Percentiles rank a stretch among this genome's conserved stretches.
Evolutionary conservation across 176 grass and related monocot genomes (phyloP).

Genomic region (Hsuehochloa calcarea): DNA sequence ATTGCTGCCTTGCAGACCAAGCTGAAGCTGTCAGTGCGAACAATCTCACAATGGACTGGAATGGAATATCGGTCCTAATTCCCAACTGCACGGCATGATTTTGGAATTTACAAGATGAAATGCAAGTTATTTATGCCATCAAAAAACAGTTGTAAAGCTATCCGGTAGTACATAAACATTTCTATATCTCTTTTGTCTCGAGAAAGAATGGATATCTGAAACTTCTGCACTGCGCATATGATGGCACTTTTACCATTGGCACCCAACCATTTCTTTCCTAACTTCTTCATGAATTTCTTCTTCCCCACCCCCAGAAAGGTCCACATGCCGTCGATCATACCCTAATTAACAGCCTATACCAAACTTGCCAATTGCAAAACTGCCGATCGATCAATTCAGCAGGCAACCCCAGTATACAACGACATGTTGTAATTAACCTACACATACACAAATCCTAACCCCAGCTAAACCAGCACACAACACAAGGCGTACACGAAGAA

Average conservation of each 20-base stretch:
- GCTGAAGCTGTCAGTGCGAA: neutral
- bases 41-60: neutral
- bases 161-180: neutral
- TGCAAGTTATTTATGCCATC: neutral
- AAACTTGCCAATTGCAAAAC: neutral
- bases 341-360: slow-evolving; percentile 16
- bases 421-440: slow-evolving; percentile 42
- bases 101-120: neutral
- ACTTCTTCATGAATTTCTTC: slow-evolving; percentile 17
- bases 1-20: neutral
- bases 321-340: slow-evolving; percentile 4
- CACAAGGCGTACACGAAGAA: neutral
- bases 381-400: neutral
- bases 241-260: slow-evolving; percentile 18
- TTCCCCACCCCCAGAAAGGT: slow-evolving; percentile 6
- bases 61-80: neutral
- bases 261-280: slow-evolving; percentile 22
- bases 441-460: slow-evolving; percentile 26
- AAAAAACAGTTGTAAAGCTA: neutral
- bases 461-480: slow-evolving; percentile 1
- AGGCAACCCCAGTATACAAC: slow-evolving; percentile 40
- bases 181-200: neutral
- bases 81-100: neutral
- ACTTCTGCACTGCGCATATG: neutral
- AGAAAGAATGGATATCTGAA: slow-evolving; percentile 22